Evolutionary conservation across 2,329 filamentous ascomycete genomes (phyloP), one percentile per base, ranked within the genome.

Genomic region (Epicoccum nigrum): DNA sequence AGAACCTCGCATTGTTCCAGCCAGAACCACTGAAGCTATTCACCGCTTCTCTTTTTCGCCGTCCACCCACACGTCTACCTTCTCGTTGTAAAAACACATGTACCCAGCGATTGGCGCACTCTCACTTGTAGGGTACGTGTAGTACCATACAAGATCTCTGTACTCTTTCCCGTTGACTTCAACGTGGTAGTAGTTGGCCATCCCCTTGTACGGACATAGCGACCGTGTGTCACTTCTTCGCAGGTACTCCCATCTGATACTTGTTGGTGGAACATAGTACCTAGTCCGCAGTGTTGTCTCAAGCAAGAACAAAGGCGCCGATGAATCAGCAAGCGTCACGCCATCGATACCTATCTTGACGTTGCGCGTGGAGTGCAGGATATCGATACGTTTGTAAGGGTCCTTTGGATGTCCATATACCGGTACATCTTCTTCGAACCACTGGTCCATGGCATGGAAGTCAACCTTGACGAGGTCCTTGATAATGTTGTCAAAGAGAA

Each of bases 1-100:
- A n/a, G n/a, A n/a, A n/a, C n/a, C n/a, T n/a, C n/a, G n/a, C 13
- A n/a, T 30, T 30, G 28, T 30, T n/a, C n/a, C 9, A 3, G 28
- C 13, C 11, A 30, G 28, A n/a, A 30, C 11, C 13, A 25, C 13
- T 2, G 7, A n/a, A 30, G 28, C 28, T 30, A 4, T 13, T 11
- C 13, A 56, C 20, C 33, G 37, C 46, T 67, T 40, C 52, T 74
- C 67, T 45, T 73, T 72, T n/a, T 73, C 63, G 1, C 84, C 84
- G 54, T 84, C 82, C 5, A 87, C 57, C 48, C 76, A 73, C n/a
- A 88, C 78, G 53, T 87, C 83, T 1, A 88, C 83, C 69, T 84
- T 85, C 66, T 88, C 86, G 55, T 88, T 86, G 56, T 87, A 88
- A 53, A 88, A 88, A 62, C 84, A 87, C 44, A 86, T 38, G 38